Base-by-base conservation (phyloP, 2,329 filamentous ascomycete genomes). In the Claviceps sorghi region DNA sequence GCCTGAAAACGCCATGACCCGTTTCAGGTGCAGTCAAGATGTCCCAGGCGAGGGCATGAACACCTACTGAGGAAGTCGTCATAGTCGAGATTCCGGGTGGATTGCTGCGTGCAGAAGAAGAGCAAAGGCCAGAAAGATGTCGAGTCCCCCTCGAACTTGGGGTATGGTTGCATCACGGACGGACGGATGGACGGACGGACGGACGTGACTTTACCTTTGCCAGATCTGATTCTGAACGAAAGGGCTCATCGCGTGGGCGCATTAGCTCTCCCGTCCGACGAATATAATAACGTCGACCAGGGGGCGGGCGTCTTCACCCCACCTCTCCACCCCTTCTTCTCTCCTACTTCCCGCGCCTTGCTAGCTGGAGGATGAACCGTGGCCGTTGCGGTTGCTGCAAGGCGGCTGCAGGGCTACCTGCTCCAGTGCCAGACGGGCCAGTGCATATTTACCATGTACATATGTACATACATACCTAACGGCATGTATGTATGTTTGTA, bases 211-310 rank as follows among this genome's bases (percentile, higher is more conserved):
- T n/a, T n/a, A n/a, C n/a, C 46, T 45, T 34, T 49, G 30, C 40
- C 29, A 46, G 51, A 53, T n/a, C n/a, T n/a, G n/a, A n/a, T n/a
- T 50, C 51, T 53, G 47, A 50, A 21, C 15, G 22, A 53, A 30
- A 17, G 48, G 30, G 3, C 9, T 49, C 48, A 50, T 44, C 32
- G 42, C 46, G 51, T 48, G 19, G 36, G 45, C 55, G 56, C 57
- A 54, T 59, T 58, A 57, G 58, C 57, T 54, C 53, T 58, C 56
- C 57, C 54, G 55, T 52, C 52, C 47, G 21, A 50, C 41, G 42
- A 53, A 50, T 51, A n/a, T n/a, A n/a, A 56, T 52, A 46, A 49
- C 46, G 19, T 43, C 32, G 17, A 53, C 43, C 41, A 38, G 45
- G 30, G 30, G 11, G 7, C 10, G 11, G 9, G 45, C 30, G 4